Evolutionary conservation across 2,329 filamentous ascomycete species (phyloP).

Genomic region (Cladophialophora exuberans): DNA sequence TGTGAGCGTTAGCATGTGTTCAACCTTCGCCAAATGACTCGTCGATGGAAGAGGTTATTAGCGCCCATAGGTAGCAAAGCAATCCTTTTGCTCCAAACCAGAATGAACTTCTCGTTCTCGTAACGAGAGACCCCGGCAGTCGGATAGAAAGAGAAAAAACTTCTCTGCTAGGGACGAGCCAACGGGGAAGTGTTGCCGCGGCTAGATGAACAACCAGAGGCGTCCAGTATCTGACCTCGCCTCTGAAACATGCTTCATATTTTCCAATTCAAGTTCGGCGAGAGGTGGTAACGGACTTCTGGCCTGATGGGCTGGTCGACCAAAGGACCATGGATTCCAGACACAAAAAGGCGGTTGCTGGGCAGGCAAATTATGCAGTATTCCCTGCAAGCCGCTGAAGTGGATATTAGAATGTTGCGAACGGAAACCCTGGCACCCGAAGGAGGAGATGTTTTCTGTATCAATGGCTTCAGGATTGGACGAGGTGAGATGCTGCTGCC

Average conservation of each 20-base stretch:
- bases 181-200: not conserved
- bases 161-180: not conserved
- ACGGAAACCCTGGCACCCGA: not conserved
- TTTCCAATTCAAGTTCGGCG: too few species aligned
- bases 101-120: not conserved
- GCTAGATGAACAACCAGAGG: not conserved
- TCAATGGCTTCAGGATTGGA: not conserved
- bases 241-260: not conserved
- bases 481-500: not conserved
- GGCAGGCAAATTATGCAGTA: slow-evolving; percentile 5
- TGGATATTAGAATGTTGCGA: slow-evolving; percentile 15
- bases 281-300: too few species aligned
- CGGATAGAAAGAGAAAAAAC: not conserved
- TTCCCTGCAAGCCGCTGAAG: slow-evolving; percentile 9
- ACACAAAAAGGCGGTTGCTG: not conserved
- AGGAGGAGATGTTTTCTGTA: slow-evolving; percentile 3
- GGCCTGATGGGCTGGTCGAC: not conserved
- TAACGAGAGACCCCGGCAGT: not conserved
- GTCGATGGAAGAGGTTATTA: not conserved
- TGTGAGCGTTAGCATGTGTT: slow-evolving; percentile 9
- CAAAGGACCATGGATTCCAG: not conserved
- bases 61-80: not conserved
- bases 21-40: not conserved
- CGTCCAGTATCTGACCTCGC: not conserved
- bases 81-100: not conserved